Conservation (phyloP, 2,329 filamentous ascomycete species). For the Massarina eburnea region DNA sequence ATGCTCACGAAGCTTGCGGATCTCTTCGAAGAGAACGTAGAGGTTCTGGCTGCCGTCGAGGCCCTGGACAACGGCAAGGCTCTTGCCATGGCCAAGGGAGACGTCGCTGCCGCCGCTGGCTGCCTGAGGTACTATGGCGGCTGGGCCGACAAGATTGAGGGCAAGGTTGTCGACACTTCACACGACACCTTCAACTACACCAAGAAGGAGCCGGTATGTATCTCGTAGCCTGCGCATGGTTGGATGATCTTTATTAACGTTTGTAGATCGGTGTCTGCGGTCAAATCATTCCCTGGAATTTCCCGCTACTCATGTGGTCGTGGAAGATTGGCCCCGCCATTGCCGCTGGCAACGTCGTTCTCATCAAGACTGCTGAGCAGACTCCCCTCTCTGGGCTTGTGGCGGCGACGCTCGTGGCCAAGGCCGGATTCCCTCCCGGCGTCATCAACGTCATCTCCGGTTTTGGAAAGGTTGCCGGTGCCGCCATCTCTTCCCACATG, state of each 20-base stretch:
- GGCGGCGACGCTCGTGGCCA: constrained; percentile 66
- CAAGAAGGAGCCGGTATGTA: constrained; percentile 67
- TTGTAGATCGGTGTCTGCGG: constrained; percentile 71
- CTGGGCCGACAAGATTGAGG: constrained; percentile 89
- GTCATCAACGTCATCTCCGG: constrained; percentile 78
- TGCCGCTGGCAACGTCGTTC: constrained; percentile 70
- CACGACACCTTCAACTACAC: constrained; percentile 84
- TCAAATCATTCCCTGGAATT: constrained; percentile 91
- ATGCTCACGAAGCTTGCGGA: constrained; percentile 76
- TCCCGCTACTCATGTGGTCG: constrained; percentile 75
- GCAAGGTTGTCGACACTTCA: constrained; percentile 80
- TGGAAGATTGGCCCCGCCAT: constrained; percentile 83
- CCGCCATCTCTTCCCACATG: constrained; percentile 75
- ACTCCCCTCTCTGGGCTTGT: constrained; percentile 71
- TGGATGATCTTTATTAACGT: constrained; percentile 18
- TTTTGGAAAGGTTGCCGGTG: constrained; percentile 76
- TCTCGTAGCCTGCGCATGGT: background rate
- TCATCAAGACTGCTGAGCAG: constrained; percentile 77
- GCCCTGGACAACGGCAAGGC: constrained; percentile 88
- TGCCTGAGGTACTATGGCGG: constrained; percentile 85
- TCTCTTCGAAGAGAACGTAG: constrained; percentile 74
- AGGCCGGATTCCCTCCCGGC: constrained; percentile 77
- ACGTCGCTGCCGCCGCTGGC: constrained; percentile 67
- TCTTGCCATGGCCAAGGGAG: constrained; percentile 72
- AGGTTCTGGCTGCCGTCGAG: constrained; percentile 79